These are phyloP conservation scores for Thermothelomyces thermophilus DNA, from an alignment of 2,329 filamentous ascomycete genomes.

Conservation along the genomic window DNA sequence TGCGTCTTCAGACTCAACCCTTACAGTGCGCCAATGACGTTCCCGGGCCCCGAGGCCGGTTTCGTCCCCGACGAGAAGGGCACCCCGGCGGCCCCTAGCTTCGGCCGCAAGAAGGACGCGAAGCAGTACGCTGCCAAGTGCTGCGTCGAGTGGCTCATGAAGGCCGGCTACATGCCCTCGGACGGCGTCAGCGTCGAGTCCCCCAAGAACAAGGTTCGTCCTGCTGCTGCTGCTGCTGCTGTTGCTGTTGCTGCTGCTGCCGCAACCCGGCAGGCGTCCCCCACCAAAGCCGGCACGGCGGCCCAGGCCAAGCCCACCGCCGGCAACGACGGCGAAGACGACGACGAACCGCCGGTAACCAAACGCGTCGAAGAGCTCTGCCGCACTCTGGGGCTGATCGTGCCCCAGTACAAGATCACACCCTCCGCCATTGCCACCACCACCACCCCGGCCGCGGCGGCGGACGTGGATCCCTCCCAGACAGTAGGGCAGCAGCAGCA, in stretches of 20 bases:
- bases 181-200: slow-evolving; percentile 21
- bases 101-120: slow-evolving; percentile 46
- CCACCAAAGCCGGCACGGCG: neutral
- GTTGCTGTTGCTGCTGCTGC: too few relatives aligned
- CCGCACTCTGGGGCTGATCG: slow-evolving; percentile 27
- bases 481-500: too few relatives aligned
- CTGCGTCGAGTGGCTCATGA: slow-evolving; percentile 34
- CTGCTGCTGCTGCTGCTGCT: neutral
- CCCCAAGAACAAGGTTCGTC: slow-evolving; percentile 9
- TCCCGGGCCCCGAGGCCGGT: slow-evolving; percentile 27
- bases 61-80: slow-evolving; percentile 19
- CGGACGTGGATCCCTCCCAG: too few relatives aligned
- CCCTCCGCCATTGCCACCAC: slow-evolving; percentile 8
- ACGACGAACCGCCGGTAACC: slow-evolving; percentile 12
- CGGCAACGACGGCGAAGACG: slow-evolving; percentile 1
- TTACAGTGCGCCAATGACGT: slow-evolving; percentile 17
- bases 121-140: slow-evolving; percentile 47
- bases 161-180: slow-evolving; percentile 25
- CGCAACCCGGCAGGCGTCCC: neutral
- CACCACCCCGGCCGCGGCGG: neutral
- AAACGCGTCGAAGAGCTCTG: slow-evolving; percentile 32
- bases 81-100: slow-evolving; percentile 30
- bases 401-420: slow-evolving; percentile 32
- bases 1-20: neutral
- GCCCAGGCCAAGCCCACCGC: neutral